Evolutionary conservation across 2,329 filamentous ascomycete species (phyloP).

Genomic region (Grosmannia clavigera): DNA sequence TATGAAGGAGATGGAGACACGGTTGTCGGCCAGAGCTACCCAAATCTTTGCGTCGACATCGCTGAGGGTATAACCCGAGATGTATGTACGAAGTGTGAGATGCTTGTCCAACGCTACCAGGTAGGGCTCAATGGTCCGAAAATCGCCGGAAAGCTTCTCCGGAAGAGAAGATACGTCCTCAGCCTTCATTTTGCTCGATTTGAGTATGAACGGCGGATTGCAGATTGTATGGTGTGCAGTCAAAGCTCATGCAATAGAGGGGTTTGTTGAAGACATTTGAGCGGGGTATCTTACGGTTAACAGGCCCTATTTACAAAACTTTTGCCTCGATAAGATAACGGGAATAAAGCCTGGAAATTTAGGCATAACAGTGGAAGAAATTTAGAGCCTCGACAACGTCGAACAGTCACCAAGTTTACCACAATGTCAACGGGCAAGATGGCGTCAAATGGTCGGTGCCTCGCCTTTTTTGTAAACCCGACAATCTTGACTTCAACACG

Average conservation of each 20-base stretch:
- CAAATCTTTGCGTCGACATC: conserved; percentile 73
- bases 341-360: background rate
- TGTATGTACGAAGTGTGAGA: conserved; percentile 73
- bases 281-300: background rate
- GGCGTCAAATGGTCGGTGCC: conserved; percentile 39
- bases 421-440: conserved; percentile 21
- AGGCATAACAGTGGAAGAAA: conserved; percentile 9
- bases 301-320: background rate
- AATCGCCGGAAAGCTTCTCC: conserved; percentile 49
- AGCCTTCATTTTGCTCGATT: conserved; percentile 33
- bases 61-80: conserved; percentile 67
- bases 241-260: background rate
- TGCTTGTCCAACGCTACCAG: conserved; percentile 74
- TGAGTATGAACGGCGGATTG: background rate
- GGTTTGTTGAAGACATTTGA: background rate
- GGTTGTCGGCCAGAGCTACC: conserved; percentile 71
- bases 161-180: conserved; percentile 42
- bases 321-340: conserved; percentile 12
- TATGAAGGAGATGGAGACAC: conserved; percentile 69
- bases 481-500: conserved; percentile 29
- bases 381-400: conserved; percentile 1
- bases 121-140: conserved; percentile 67
- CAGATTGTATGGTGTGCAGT: background rate
- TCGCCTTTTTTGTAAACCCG: conserved; percentile 41
- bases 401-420: background rate